Base-by-base conservation (phyloP, 2,329 filamentous ascomycete species). In the Pleurostoma richardsiae region DNA sequence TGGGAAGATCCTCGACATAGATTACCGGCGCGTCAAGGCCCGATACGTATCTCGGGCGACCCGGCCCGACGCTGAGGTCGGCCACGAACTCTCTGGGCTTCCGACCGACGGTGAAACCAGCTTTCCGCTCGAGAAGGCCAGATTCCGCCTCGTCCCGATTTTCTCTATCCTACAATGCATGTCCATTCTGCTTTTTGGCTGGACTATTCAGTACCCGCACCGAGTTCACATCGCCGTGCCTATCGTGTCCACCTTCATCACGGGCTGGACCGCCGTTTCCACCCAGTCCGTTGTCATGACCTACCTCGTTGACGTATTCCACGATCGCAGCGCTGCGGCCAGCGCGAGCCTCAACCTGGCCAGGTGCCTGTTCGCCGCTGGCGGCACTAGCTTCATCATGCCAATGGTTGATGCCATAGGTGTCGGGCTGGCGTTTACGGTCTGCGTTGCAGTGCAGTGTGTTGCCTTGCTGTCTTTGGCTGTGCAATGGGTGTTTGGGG, bases 331-430 rank as follows among this genome's bases (percentile, higher is more conserved):
- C 47, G 77, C 76, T 1, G 71, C 72, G 0, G 76, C 76, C 0
- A 78, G 67, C 40, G 77, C 77, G 0, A 73, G 71, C 40, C 54
- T 79, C 28, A 81, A 80, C 50, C 63, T 81, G 3, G 71, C 72
- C 1, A 58, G 76, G 36, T 81, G 76, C 50, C 52, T 79, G 3
- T 65, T 77, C 30, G 76, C 71, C 0, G 77, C 77, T 0, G 74
- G 69, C 0, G 73, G 72, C 0, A 77, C 74, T 0, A 73, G 70
- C 26, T 68, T 72, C 8, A 62, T 77, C 3, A 70, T 75, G 59
- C 74, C 74, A 0, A 64, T 80, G 59, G 67, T 78, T 5, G 61
- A 71, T 44, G 60, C 56, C 2, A 64, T 76, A 40, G 74, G 71
- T 0, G 66, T 70, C 40, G 75, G 74, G 0, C 59, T 61, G 50